A percentile compares a stretch with the other conserved stretches of the same genome.
phyloP scores from a whole-genome alignment of 208 protist species.

The Tritrichomonas musculus region DNA sequence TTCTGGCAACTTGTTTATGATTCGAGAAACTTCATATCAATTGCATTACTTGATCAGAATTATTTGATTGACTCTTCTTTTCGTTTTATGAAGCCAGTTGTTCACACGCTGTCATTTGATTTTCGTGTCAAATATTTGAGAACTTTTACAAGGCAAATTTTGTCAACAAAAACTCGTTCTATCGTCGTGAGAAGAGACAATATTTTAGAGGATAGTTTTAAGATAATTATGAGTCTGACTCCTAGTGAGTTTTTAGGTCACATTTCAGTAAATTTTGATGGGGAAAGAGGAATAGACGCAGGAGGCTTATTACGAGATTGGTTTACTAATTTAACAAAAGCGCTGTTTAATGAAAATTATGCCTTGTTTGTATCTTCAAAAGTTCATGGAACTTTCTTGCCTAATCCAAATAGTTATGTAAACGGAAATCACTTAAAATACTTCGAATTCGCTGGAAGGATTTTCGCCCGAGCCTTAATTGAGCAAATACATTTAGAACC shows the following conservation, averaged over 20 bases:
- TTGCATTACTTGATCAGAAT: too few relatives aligned
- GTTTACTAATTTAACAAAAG: conserved; percentile 36
- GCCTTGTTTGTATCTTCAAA: conserved; percentile 38
- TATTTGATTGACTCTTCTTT: too few relatives aligned
- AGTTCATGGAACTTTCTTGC: conserved; percentile 69
- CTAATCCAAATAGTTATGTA: conserved; percentile 81
- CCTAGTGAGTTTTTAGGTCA: neutral
- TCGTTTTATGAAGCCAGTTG: too few relatives aligned
- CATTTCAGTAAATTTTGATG: conserved; percentile 34
- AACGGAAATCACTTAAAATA: conserved; percentile 88
- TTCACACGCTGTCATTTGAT: too few relatives aligned
- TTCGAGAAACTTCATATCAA: too few relatives aligned
- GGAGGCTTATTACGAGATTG: conserved; percentile 45
- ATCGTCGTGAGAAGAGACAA: neutral
- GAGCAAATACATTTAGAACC: conserved; percentile 83
- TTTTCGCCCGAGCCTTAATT: conserved; percentile 65
- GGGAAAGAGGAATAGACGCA: conserved; percentile 45
- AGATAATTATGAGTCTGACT: neutral
- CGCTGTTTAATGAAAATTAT: conserved; percentile 45
- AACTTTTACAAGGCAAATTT: too few relatives aligned
- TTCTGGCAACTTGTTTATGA: too few relatives aligned
- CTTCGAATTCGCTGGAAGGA: conserved; percentile 77
- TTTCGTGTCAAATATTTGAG: too few relatives aligned
- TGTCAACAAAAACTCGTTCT: too few relatives aligned
- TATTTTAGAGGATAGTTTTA: neutral